Evolutionary conservation across 768 basidiomycete genomes (phyloP).

Genomic region (Mycena rebaudengoi): DNA sequence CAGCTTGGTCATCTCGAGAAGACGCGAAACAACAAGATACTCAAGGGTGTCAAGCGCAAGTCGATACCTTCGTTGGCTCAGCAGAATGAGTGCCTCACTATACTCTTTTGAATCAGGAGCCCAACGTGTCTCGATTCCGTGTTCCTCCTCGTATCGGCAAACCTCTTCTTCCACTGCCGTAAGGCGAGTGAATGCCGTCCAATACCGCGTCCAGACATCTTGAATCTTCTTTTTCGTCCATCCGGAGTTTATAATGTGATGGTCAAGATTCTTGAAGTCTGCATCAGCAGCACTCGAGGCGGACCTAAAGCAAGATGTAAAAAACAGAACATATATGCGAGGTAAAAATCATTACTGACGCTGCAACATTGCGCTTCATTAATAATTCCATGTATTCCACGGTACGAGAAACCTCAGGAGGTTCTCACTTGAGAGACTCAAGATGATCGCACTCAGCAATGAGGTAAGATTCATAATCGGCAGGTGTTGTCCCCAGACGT

Average conservation of each 20-base stretch:
- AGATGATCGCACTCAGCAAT: neutral
- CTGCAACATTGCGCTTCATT: neutral
- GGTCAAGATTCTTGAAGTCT: neutral
- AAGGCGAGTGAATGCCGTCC: neutral
- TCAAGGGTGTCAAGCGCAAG: neutral
- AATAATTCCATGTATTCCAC: constrained; percentile 6
- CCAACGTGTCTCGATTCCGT: neutral
- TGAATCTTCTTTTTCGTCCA: neutral
- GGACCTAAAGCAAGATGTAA: neutral
- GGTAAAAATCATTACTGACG: neutral
- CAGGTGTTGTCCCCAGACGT: neutral
- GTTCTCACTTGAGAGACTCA: neutral
- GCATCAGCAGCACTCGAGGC: neutral
- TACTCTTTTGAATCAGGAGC: neutral
- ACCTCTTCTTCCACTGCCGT: neutral
- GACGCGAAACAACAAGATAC: neutral
- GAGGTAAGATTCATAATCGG: constrained; percentile 8
- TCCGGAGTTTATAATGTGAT: neutral
- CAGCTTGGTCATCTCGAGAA: neutral
- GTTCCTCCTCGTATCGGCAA: neutral
- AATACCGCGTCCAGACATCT: neutral
- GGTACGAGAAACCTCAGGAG: neutral
- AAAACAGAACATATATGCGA: neutral
- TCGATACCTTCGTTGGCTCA: neutral
- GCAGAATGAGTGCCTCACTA: neutral